Conservation (phyloP, 768 basidiomycete species). For the Rhodotorula taiwanensis region DNA sequence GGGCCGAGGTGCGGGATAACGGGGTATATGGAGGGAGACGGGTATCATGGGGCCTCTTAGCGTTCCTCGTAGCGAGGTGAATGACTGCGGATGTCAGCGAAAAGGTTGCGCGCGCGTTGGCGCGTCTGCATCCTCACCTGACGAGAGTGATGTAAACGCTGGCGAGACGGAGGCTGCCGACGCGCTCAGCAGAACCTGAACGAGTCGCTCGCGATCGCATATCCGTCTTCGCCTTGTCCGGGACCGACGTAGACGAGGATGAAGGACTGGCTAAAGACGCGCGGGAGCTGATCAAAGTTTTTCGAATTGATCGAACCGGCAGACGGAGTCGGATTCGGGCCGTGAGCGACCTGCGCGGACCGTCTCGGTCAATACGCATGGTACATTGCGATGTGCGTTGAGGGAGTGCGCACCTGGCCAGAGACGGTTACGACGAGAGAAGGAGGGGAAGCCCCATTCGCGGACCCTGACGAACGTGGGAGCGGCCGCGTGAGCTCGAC, state of each 20-base stretch:
- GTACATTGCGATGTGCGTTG: no score
- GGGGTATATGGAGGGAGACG: no score
- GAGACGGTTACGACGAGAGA: conserved; percentile 34
- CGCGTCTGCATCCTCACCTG: no score
- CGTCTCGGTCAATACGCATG: no score
- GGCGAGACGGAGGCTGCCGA: not conserved
- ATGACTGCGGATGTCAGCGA: no score
- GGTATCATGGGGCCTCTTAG: no score
- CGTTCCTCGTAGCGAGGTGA: no score
- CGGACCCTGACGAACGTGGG: conserved; percentile 10
- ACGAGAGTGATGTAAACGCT: no score
- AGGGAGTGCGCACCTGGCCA: conserved; percentile 13
- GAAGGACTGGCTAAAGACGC: conserved; percentile 34
- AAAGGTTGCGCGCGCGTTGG: no score
- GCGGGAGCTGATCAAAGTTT: conserved; percentile 32
- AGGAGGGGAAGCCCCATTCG: conserved; percentile 1
- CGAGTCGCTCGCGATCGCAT: conserved; percentile 25
- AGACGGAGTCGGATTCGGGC: conserved; percentile 17
- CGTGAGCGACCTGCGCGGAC: conserved; percentile 24
- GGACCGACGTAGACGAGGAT: conserved; percentile 16
- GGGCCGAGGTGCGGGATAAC: no score
- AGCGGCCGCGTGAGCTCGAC: not conserved
- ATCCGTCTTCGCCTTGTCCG: conserved; percentile 9
- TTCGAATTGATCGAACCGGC: conserved; percentile 13
- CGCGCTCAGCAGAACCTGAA: conserved; percentile 27